These are phyloP conservation scores for Mycena metata DNA, from an alignment of 768 basidiomycete genomes.

Conservation along the genomic window DNA sequence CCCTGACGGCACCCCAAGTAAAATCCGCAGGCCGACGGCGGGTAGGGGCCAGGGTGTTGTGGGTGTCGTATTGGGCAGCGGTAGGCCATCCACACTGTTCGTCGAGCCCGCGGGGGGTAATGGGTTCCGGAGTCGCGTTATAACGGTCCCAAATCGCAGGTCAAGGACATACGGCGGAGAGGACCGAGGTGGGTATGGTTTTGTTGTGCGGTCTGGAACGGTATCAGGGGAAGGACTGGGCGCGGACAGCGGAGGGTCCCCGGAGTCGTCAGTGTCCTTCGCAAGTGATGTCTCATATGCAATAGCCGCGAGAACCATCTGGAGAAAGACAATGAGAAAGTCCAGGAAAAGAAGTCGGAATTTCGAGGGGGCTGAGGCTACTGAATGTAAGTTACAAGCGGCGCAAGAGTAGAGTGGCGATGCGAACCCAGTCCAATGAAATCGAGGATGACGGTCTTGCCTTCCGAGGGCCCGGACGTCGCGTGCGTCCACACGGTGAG, in stretches of 20 bases:
- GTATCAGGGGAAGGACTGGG: conserved; percentile 44
- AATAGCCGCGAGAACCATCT: conserved; percentile 74
- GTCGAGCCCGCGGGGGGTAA: conserved; percentile 50
- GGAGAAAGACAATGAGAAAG: conserved; percentile 74
- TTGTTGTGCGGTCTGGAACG: conserved; percentile 41
- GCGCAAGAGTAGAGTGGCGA: not conserved
- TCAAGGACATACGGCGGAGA: conserved; percentile 70
- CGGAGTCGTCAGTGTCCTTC: conserved; percentile 51
- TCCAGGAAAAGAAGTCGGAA: conserved; percentile 77
- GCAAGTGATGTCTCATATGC: conserved; percentile 72
- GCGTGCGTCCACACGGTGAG: conserved; percentile 75
- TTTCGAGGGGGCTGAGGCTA: conserved; percentile 75
- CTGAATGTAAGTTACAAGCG: conserved; percentile 12
- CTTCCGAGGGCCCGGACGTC: conserved; percentile 63
- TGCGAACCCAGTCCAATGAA: conserved; percentile 83
- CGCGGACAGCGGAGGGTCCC: conserved; percentile 27
- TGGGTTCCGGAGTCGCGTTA: conserved; percentile 71
- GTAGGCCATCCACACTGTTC: conserved; percentile 53
- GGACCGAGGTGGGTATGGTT: conserved; percentile 42
- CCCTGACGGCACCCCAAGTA: conserved; percentile 63
- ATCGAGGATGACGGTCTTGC: conserved; percentile 78
- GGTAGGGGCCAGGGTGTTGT: conserved; percentile 69
- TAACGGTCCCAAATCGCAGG: conserved; percentile 66
- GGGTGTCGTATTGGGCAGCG: conserved; percentile 72
- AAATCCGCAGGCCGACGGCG: conserved; percentile 58